Conservation (phyloP, 768 basidiomycete genomes). For the Kwoniella botswanensis region DNA sequence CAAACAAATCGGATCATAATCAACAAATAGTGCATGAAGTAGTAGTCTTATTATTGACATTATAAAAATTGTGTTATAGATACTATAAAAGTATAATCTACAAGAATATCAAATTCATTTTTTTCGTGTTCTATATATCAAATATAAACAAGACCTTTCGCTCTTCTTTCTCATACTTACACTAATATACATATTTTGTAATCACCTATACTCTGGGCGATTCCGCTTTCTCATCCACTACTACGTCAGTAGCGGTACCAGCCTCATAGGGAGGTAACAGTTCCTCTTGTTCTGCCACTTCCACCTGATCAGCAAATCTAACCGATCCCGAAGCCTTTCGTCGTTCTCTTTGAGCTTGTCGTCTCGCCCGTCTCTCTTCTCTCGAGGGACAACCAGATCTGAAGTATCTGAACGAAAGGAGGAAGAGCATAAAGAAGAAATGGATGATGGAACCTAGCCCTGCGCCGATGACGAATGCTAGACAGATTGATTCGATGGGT, state of each 20-base stretch:
- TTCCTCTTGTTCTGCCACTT: constrained; percentile 31
- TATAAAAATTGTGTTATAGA: not conserved
- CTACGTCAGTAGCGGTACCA: constrained; percentile 4
- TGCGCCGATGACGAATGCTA: constrained; percentile 50
- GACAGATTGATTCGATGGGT: constrained; percentile 35
- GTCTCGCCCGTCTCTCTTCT: constrained; percentile 19
- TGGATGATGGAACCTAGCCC: constrained; percentile 48
- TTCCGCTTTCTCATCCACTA: constrained; percentile 13
- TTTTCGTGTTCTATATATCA: not conserved
- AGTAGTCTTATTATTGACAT: not conserved
- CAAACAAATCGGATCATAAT: not conserved
- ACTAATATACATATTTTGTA: not conserved
- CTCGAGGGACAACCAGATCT: constrained; percentile 12
- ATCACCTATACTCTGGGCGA: constrained; percentile 3
- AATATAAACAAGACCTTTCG: not conserved
- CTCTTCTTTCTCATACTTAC: not conserved
- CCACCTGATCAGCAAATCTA: constrained; percentile 21
- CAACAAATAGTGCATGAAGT: constrained; percentile 4
- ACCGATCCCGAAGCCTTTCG: constrained; percentile 12
- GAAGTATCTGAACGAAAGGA: constrained; percentile 34
- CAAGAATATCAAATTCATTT: not conserved
- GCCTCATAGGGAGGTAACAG: constrained; percentile 36
- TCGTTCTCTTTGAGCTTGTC: constrained; percentile 25
- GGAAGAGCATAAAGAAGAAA: constrained; percentile 45
- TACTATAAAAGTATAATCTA: constrained; percentile 6